These are phyloP conservation scores for Hypomontagnella monticulosa DNA, from an alignment of 495 filamentous ascomycete species.

Conservation along the genomic window DNA sequence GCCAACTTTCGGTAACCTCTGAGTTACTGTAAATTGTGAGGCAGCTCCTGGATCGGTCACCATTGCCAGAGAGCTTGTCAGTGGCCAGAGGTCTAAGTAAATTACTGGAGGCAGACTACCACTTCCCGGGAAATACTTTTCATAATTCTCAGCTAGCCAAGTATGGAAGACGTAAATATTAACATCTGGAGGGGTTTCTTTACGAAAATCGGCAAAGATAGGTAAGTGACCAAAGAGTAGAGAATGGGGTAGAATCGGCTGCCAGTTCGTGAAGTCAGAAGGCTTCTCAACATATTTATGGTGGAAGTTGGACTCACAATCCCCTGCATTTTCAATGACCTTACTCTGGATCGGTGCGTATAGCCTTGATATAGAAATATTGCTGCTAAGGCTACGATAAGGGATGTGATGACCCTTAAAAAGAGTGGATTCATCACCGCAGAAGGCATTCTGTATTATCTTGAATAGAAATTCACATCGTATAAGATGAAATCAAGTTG, in stretches of 20 bases:
- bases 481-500: too few relatives aligned
- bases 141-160: constrained; percentile 38
- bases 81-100: constrained; percentile 62
- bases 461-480: too few relatives aligned
- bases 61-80: constrained; percentile 41
- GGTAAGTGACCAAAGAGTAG: constrained; percentile 39
- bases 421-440: too few relatives aligned
- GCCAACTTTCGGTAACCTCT: constrained; percentile 33
- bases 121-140: constrained; percentile 43
- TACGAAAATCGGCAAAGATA: constrained; percentile 37
- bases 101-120: constrained; percentile 40
- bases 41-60: constrained; percentile 51
- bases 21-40: constrained; percentile 39
- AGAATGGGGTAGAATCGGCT: constrained; percentile 46
- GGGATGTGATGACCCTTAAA: too few relatives aligned
- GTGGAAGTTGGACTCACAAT: constrained; percentile 37
- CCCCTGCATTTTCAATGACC: constrained; percentile 37
- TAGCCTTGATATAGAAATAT: constrained; percentile 39
- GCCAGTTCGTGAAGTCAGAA: constrained; percentile 3
- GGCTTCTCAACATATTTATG: not conserved
- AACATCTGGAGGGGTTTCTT: constrained; percentile 36
- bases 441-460: too few relatives aligned
- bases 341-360: constrained; percentile 24
- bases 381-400: too few relatives aligned
- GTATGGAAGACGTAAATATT: constrained; percentile 39